These are phyloP conservation scores for Pseudogymnoascus sp. DNA, from an alignment of 2,329 filamentous ascomycete genomes.

Conservation along the genomic window DNA sequence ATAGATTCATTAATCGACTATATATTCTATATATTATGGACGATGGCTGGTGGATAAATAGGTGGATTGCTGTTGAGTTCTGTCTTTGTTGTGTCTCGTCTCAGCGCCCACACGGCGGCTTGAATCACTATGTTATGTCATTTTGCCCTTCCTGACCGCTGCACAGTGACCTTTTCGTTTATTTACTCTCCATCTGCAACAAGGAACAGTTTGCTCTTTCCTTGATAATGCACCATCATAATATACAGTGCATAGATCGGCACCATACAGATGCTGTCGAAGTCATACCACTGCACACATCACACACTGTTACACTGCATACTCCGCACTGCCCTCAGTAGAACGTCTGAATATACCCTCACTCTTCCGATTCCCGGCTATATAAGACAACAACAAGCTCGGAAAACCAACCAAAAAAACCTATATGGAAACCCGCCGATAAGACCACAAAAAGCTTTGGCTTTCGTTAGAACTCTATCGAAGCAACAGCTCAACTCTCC, in stretches of 20 bases:
- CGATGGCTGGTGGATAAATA: background rate
- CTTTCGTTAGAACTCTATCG: conserved; percentile 8
- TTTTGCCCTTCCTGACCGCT: background rate
- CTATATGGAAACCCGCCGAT: background rate
- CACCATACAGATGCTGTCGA: background rate
- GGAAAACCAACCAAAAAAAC: background rate
- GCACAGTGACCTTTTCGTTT: background rate
- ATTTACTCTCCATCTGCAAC: background rate
- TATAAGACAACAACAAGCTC: background rate
- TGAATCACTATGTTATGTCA: conserved; percentile 1
- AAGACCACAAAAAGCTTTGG: conserved; percentile 2
- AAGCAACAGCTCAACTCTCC: conserved; percentile 1
- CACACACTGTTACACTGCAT: background rate
- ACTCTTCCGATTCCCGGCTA: background rate
- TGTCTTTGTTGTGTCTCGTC: background rate
- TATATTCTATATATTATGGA: background rate
- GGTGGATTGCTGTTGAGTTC: background rate
- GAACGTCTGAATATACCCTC: background rate
- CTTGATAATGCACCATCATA: background rate
- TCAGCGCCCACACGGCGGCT: background rate
- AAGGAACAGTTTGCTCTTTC: background rate
- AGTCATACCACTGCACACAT: background rate
- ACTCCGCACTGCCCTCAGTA: background rate
- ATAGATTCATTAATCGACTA: background rate
- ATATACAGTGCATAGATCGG: background rate